Conservation (phyloP, 352 stramenopile genomes). For the Plasmopara muralis region DNA sequence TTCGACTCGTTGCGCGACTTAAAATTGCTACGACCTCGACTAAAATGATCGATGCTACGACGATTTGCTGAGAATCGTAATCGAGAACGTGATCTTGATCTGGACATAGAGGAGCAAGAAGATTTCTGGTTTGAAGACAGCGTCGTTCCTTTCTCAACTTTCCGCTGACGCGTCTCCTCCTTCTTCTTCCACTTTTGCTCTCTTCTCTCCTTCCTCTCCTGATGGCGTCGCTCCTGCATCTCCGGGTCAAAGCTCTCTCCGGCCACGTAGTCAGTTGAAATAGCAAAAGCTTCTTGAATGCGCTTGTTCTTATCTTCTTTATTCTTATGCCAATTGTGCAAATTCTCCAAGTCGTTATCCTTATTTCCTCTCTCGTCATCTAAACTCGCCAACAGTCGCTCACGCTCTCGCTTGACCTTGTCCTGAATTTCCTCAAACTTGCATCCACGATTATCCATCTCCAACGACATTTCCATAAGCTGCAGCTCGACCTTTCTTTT, state of each 20-base stretch:
- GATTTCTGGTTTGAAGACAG: conserved; percentile 25
- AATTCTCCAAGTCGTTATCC: conserved; percentile 28
- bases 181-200: conserved; percentile 48
- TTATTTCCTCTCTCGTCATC: conserved; percentile 6
- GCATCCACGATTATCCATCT: conserved; percentile 70
- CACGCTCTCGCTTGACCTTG: conserved; percentile 52
- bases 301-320: conserved; percentile 64
- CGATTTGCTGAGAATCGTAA: conserved; percentile 11
- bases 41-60: conserved; percentile 11
- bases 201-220: conserved; percentile 38
- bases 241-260: conserved; percentile 76
- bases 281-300: conserved; percentile 68
- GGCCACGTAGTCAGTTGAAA: conserved; percentile 60
- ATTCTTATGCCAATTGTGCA: conserved; percentile 45
- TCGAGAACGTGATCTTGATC: conserved; percentile 17
- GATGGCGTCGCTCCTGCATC: conserved; percentile 53
- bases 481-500: conserved; percentile 77
- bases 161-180: conserved; percentile 32
- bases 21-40: conserved; percentile 10
- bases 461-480: conserved; percentile 68
- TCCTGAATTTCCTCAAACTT: conserved; percentile 60
- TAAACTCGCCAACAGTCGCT: conserved; percentile 39
- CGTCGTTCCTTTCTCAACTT: conserved; percentile 28
- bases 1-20: conserved; percentile 10
- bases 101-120: conserved; percentile 17